A percentile compares a stretch with the other conserved stretches of the same genome.
These are phyloP conservation scores for Annulohypoxylon maeteangense DNA, from an alignment of 495 filamentous ascomycete genomes.

Conservation along the genomic window DNA sequence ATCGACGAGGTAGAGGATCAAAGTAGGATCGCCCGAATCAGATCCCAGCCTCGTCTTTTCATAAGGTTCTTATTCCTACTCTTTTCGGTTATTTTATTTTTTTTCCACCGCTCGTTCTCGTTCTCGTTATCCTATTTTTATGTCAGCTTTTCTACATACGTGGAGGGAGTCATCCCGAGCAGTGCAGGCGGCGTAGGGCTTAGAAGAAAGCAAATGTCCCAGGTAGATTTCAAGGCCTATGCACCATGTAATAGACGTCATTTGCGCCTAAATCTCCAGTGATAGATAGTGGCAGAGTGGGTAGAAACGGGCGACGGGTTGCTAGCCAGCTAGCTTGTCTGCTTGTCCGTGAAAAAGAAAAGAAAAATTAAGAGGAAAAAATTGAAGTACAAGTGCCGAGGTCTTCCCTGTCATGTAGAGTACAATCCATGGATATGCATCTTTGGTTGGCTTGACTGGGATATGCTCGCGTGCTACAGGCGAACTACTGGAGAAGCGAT, in stretches of 20 bases:
- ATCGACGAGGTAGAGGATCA: background rate
- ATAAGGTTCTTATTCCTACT: background rate
- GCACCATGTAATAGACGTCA: background rate
- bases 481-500: constrained; percentile 9
- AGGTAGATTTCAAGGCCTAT: background rate
- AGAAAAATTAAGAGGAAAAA: background rate
- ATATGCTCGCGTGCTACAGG: constrained; percentile 4
- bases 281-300: no score
- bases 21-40: background rate
- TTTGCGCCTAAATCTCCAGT: background rate
- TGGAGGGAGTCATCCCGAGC: background rate
- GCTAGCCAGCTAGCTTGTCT: background rate
- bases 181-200: background rate
- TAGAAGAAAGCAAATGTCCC: background rate
- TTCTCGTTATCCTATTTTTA: background rate
- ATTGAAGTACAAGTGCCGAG: constrained; percentile 17
- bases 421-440: background rate
- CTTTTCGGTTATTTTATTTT: no score
- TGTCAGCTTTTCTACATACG: background rate
- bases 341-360: background rate
- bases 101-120: background rate
- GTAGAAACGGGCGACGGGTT: background rate
- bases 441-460: background rate
- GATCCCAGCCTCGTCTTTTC: constrained; percentile 10
- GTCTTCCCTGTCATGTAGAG: constrained; percentile 8